Base-by-base conservation (phyloP, 2,329 filamentous ascomycete genomes). In the Epichloe sibirici region DNA sequence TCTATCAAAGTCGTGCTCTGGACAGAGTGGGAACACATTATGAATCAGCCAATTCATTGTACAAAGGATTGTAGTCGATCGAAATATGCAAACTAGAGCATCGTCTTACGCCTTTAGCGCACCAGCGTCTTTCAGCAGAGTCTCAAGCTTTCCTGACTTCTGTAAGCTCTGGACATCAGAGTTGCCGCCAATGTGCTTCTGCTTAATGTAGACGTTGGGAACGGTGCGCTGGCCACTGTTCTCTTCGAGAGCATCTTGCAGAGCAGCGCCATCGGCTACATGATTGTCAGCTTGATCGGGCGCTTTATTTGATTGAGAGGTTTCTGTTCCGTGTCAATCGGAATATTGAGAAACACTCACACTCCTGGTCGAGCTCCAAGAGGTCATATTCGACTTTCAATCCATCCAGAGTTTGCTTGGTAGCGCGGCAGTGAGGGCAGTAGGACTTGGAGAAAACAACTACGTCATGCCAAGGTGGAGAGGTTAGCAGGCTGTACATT, bases 361-460 rank as follows among this genome's bases (percentile, higher is more conserved):
- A 73, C 21, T 52, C 17, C 21, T 90, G 73, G 73, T 98, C 90
- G 57, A 98, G 77, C 77, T 98, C 93, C 53, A 93, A 74, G 52
- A 79, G 67, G 64, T 79, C 82, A 70, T 80, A 90, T 62, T 90
- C 86, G 56, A 87, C 88, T 58, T 83, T 82, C 54, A 82, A 61
- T 53, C 81, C 74, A 64, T 76, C 79, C 61, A 98, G 75, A 49
- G 88, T 76, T 53, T 76, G 65, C 82, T 97, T 97, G 61, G 85
- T 82, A 55, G 83, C 76, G 54, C 73, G 77, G 79, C 91, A 97
- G 80, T 95, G 94, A 12, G 90, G 90, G 80, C 93, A 98, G 75
- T 89, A 95, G 15, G 85, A 88, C 77, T 98, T 98, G 72, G 86
- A 90, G 79, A 98, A 98, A 68, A 98, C 88, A 63, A 93, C 87